Base-by-base conservation (phyloP, 306 rosid genomes). In the Gleditsia sinensis region DNA sequence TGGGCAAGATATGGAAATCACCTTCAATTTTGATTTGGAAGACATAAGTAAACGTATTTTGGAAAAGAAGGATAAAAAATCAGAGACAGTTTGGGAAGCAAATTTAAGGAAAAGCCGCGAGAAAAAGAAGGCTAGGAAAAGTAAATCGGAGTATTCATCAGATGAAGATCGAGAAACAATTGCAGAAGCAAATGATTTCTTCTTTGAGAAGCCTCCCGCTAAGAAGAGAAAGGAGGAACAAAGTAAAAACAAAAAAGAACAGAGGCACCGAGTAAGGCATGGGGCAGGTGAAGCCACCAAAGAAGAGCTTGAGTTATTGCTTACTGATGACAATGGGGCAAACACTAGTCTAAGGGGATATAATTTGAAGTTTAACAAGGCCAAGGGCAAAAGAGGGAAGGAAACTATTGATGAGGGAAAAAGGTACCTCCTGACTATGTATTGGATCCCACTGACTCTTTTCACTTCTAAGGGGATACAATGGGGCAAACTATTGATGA, bases 1-100 rank as follows among this genome's bases (percentile, higher is more conserved):
- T n/a, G n/a, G n/a, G 54, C 88, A 86, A 83, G 92, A 94, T 75
- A 90, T 94, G 99, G 97, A 92, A 86, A 89, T 94, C 59, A 94
- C 97, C 55, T 94, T 94, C 81, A 94, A 92, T 75, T 80, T 96
- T 39, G 96, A 88, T 71, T 83, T 94, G 80, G 95, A 94, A 81
- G 95, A 94, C 83, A 71, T 91, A 72, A 92, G 96, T 79, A 94
- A 88, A 83, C 93, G 82, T 72, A 87, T 90, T 54, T 76, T 87
- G 60, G 95, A 90, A 86, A 88, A 90, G 95, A 91, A 80, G 82
- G 97, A 87, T 81, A 83, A 78, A 83, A 75, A 86, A 57, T 83
- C 92, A 57, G 91, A 90, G 80, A 85, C 99, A 39, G 87, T 87
- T 55, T 94, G 96, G 96, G 96, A 94, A 71, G 88, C 89, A 42